Percentiles rank a stretch among this genome's conserved stretches.
Conservation (phyloP, 257 asterid species). For the Solanum corneliomulleri region DNA sequence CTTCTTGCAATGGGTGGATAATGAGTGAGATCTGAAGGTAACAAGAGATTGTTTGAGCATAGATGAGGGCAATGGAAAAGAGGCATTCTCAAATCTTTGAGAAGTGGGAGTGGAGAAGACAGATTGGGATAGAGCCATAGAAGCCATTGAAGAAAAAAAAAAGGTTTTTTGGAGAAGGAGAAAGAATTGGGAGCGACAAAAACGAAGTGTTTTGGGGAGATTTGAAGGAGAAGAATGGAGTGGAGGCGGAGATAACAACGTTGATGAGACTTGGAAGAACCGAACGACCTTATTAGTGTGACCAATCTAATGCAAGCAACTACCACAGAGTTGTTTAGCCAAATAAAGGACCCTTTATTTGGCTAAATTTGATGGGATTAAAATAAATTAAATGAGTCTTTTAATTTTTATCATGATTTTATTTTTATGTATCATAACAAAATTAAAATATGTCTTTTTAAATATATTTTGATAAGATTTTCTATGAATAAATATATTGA, state of each 20-base stretch:
- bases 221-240: not conserved
- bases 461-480: too few relatives aligned
- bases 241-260: not conserved
- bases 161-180: not conserved
- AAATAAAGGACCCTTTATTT: too few relatives aligned
- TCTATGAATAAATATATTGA: too few relatives aligned
- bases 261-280: not conserved
- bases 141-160: conserved; percentile 44
- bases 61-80: conserved; percentile 14
- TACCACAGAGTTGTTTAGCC: not conserved
- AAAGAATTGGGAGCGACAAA: not conserved
- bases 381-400: too few relatives aligned
- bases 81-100: conserved; percentile 5
- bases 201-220: not conserved
- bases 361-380: not conserved
- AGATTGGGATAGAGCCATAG: conserved; percentile 47
- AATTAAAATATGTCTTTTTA: too few relatives aligned
- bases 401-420: not conserved
- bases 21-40: conserved; percentile 31
- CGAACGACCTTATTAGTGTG: not conserved
- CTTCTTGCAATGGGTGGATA: conserved; percentile 24
- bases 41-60: conserved; percentile 14
- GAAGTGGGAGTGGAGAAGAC: conserved; percentile 32
- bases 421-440: too few relatives aligned
- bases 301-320: not conserved